Base-by-base conservation (phyloP, 164 flowering plant species). In the Vitis labrusca region DNA sequence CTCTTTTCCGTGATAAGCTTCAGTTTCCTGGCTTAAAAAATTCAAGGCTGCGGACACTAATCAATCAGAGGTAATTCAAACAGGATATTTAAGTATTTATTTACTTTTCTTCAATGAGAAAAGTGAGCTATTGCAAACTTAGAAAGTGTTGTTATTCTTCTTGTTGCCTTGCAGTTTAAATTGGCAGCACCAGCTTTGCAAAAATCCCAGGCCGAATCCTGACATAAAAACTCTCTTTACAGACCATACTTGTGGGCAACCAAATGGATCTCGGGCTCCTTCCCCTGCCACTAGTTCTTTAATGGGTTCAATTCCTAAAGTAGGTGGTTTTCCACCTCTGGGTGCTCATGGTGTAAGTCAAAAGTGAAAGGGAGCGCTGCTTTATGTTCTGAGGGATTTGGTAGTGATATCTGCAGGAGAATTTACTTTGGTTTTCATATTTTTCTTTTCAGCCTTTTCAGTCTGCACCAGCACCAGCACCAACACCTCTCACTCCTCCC, bases 121-220 rank as follows among this genome's bases (percentile, higher is more conserved):
- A 2, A 51, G 16, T 55, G 10, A 14, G 49, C 11, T 7, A 4
- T 50, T 56, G 51, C 16, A 1, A 17, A 16, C 14, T 48, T 15
- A 63, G 16, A 48, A 48, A 16, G 16, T 57, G 9, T 67, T 67
- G 3, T 71, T 50, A 12, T 17, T 48, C 8, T 1, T 44, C 8
- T 64, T 56, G 15, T 47, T 61, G 65, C 17, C 10, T 67, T 76
- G 76, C 82, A 84, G 87, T 73, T 73, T 81, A 50, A 81, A 80
- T 66, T 82, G 83, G 85, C 87, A 84, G 75, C 85, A 84, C 59
- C 87, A 81, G 66, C 84, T 78, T 59, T 84, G 85, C 70, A 83
- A 83, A 72, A 79, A 73, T 61, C 86, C 84, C 8, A 81, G 75
- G 71, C 73, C 81, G 3, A 79, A 81, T 62, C 86, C 83, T 59